Percentiles rank a stretch among this genome's conserved stretches.
Conservation (phyloP, 768 basidiomycete species). For the Mycena epipterygia region DNA sequence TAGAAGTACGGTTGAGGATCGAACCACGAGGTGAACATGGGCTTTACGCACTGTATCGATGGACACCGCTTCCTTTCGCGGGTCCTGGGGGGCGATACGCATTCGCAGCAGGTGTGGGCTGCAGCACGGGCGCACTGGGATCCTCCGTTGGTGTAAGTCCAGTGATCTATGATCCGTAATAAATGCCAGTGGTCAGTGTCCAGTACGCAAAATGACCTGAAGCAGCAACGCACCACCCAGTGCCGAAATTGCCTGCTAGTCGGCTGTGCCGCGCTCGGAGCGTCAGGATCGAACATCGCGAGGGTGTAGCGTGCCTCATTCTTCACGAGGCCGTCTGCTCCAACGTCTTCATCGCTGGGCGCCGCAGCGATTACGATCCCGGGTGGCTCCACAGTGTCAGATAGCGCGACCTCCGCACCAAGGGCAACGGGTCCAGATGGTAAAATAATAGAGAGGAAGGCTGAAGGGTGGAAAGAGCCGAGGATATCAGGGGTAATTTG, state of each 20-base stretch:
- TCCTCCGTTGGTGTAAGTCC: neutral
- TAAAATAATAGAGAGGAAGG: slow-evolving; percentile 36
- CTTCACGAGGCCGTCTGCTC: neutral
- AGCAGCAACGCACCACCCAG: slow-evolving; percentile 51
- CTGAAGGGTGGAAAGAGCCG: slow-evolving; percentile 43
- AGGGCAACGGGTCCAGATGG: slow-evolving; percentile 3
- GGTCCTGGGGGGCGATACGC: slow-evolving; percentile 29
- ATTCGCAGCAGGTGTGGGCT: slow-evolving; percentile 8
- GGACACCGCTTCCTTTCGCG: slow-evolving; percentile 28
- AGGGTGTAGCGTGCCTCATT: slow-evolving; percentile 48
- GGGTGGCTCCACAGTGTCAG: slow-evolving; percentile 17
- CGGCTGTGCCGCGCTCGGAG: slow-evolving; percentile 49
- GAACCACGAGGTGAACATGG: too few relatives aligned
- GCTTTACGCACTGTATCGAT: slow-evolving; percentile 35
- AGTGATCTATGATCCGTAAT: slow-evolving; percentile 10
- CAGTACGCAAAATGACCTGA: too few relatives aligned
- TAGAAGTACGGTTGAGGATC: neutral
- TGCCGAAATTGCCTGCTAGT: slow-evolving; percentile 51
- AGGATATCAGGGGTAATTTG: slow-evolving; percentile 49
- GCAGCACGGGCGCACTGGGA: slow-evolving; percentile 4
- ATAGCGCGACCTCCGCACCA: slow-evolving; percentile 19
- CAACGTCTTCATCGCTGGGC: slow-evolving; percentile 14
- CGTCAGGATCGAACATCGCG: slow-evolving; percentile 56
- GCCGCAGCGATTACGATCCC: slow-evolving; percentile 9
- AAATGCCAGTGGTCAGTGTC: neutral